phyloP scores from a whole-genome alignment of 1,284 basidiomycete genomes.

The Porogramme epimiltina region DNA sequence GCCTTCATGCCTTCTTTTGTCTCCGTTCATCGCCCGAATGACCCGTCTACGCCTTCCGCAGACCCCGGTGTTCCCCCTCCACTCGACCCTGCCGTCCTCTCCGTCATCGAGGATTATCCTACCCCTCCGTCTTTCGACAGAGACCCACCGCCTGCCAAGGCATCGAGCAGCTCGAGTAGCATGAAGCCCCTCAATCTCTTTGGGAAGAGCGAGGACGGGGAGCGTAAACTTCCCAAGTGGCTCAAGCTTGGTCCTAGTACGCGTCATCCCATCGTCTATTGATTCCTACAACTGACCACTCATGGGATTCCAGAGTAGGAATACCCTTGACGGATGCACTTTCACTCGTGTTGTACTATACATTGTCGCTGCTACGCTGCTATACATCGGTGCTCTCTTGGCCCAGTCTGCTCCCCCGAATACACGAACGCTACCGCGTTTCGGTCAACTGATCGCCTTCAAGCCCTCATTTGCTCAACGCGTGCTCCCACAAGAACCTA shows the following conservation, averaged over 20 bases:
- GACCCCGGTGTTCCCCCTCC: slow-evolving; percentile 56
- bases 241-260: slow-evolving; percentile 52
- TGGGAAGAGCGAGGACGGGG: slow-evolving; percentile 23
- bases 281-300: not conserved
- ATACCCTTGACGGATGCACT: not conserved
- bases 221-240: slow-evolving; percentile 76
- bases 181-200: slow-evolving; percentile 3
- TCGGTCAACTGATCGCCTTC: not conserved
- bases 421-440: too few species aligned
- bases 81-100: slow-evolving; percentile 56
- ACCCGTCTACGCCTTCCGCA: slow-evolving; percentile 3
- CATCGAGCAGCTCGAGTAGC: slow-evolving; percentile 20
- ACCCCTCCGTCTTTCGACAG: slow-evolving; percentile 42
- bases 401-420: not conserved
- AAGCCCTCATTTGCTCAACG: slow-evolving; percentile 7
- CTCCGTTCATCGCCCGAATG: not conserved
- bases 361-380: too few species aligned
- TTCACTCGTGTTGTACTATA: not conserved
- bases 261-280: slow-evolving; percentile 3
- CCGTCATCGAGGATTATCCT: slow-evolving; percentile 65
- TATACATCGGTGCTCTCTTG: not conserved
- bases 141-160: slow-evolving; percentile 6
- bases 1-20: slow-evolving; percentile 16
- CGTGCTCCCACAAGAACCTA: slow-evolving; percentile 41
- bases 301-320: not conserved